These are phyloP conservation scores for Phytophthora macrochlamydospora DNA, from an alignment of 352 stramenopile species.

Conservation along the genomic window DNA sequence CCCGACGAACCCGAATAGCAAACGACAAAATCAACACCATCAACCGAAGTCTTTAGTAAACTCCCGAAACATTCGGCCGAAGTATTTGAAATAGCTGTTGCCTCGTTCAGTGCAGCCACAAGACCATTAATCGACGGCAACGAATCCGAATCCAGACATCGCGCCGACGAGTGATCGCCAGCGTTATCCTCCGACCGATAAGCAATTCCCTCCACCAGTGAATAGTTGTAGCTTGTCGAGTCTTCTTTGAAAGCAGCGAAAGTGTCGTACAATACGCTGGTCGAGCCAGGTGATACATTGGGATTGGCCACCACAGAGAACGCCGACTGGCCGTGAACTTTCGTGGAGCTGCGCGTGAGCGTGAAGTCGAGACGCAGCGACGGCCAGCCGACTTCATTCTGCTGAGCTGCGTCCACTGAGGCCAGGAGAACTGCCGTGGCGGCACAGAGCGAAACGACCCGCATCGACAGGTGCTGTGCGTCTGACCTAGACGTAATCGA, in stretches of 20 bases:
- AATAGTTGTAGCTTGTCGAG: constrained; percentile 25
- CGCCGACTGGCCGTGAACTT: constrained; percentile 26
- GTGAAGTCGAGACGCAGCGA: constrained; percentile 35
- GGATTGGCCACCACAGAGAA: constrained; percentile 42
- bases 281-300: constrained; percentile 13
- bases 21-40: constrained; percentile 15
- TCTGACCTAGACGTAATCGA: too few species aligned
- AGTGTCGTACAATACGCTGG: constrained; percentile 31
- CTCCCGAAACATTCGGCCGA: neutral
- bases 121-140: constrained; percentile 14
- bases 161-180: neutral
- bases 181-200: constrained; percentile 12
- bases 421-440: too few species aligned
- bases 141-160: constrained; percentile 3
- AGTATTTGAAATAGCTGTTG: constrained; percentile 6
- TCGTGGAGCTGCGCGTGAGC: constrained; percentile 38
- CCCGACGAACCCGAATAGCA: constrained; percentile 11
- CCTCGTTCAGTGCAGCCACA: neutral
- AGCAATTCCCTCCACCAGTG: constrained; percentile 20
- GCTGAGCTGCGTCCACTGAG: too few species aligned
- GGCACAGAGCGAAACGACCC: too few species aligned
- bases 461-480: too few species aligned
- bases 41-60: constrained; percentile 7
- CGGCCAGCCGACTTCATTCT: neutral
- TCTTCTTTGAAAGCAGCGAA: constrained; percentile 18